phyloP scores from a whole-genome alignment of 768 basidiomycete species.

The Harrya chromipes region DNA sequence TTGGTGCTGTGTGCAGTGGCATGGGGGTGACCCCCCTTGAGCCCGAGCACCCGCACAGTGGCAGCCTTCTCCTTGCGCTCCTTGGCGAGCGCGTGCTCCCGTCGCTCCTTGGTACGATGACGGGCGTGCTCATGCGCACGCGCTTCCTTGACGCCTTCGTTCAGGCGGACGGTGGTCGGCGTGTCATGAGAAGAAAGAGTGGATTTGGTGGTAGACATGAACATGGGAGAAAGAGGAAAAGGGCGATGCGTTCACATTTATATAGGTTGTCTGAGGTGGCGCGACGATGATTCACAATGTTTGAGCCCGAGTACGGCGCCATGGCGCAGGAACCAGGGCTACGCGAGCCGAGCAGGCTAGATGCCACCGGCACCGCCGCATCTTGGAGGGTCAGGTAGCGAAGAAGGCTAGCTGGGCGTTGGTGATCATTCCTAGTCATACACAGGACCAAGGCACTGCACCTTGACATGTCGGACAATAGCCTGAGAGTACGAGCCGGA shows the following conservation, averaged over 20 bases:
- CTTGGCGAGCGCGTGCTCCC: constrained; percentile 28
- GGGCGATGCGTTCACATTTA: constrained; percentile 18
- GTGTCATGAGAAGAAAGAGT: constrained; percentile 20
- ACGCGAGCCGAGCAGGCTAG: constrained; percentile 17
- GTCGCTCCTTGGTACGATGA: constrained; percentile 32
- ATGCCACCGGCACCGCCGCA: constrained; percentile 1
- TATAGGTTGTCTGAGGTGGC: constrained; percentile 30
- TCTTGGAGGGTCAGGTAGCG: not conserved
- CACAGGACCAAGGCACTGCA: constrained; percentile 23
- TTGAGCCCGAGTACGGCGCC: not conserved
- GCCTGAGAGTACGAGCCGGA: constrained; percentile 2
- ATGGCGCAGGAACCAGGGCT: constrained; percentile 21
- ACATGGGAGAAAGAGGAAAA: constrained; percentile 22
- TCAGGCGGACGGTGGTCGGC: constrained; percentile 9
- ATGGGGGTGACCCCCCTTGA: constrained; percentile 10
- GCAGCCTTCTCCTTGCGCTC: constrained; percentile 31
- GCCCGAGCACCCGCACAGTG: constrained; percentile 10
- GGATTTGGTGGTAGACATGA: constrained; percentile 23
- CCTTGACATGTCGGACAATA: constrained; percentile 11
- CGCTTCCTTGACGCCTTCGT: constrained; percentile 27
- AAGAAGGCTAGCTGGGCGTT: constrained; percentile 6
- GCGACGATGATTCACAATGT: constrained; percentile 11
- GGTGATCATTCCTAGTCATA: constrained; percentile 16
- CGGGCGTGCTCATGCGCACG: constrained; percentile 34
- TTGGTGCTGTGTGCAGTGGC: constrained; percentile 4